A percentile compares a stretch with the other conserved stretches of the same genome.
Conservation (phyloP, 176 grass and related monocot species). For the maize (Zea mays) region Zm-B73-REFERENCE-NAM-5.0 NC_050098.1:58587501-58588000, state of each 20-base stretch:
- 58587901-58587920: constrained; percentile 49
- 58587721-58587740: too few species aligned
- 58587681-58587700: too few species aligned
- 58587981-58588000: constrained; percentile 98
- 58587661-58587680: too few species aligned
- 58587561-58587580: too few species aligned
- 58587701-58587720: too few species aligned
- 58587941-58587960: constrained; percentile 97
- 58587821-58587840: not conserved
- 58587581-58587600: too few species aligned
- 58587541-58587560: not conserved
- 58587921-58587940: constrained; percentile 98
- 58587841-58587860: constrained; percentile 7
- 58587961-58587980: constrained; percentile 99
- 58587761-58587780: too few species aligned
- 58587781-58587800: too few species aligned
- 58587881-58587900: constrained; percentile 26
- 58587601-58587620: too few species aligned
- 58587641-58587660: too few species aligned
- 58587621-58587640: too few species aligned
- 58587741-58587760: too few species aligned
- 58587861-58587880: constrained; percentile 1
- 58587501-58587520: not conserved
- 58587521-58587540: not conserved
- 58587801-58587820: not conserved